These are phyloP conservation scores for Geotrichum reessii DNA, from an alignment of 1,139 yeast genomes.

Conservation along the genomic window DNA sequence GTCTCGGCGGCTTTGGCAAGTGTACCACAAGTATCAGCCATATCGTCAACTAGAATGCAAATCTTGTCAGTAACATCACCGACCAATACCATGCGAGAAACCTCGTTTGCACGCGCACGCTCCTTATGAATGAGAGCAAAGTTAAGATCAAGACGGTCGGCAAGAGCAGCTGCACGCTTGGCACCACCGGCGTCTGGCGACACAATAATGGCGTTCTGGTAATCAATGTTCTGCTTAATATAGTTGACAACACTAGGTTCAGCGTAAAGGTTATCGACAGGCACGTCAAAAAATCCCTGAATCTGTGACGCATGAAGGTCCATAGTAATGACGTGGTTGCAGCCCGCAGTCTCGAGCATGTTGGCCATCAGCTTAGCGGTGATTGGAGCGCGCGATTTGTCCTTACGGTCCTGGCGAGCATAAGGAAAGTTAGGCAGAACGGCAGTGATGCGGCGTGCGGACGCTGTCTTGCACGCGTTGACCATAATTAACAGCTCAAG, in stretches of 20 bases:
- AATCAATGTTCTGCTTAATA: constrained; percentile 66
- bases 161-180: constrained; percentile 84
- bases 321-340: constrained; percentile 95
- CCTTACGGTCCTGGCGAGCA: constrained; percentile 96
- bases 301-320: constrained; percentile 96
- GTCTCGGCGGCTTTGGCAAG: constrained; percentile 94
- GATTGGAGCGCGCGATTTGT: constrained; percentile 93
- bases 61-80: constrained; percentile 89
- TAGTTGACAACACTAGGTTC: constrained; percentile 91
- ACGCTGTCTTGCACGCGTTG: constrained; percentile 92
- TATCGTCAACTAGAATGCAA: constrained; percentile 90
- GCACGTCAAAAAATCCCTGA: constrained; percentile 93
- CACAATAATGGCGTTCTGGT: constrained; percentile 70
- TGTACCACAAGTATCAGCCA: constrained; percentile 99
- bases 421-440: constrained; percentile 95
- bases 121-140: constrained; percentile 97
- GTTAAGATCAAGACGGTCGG: constrained; percentile 85
- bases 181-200: constrained; percentile 99
- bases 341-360: constrained; percentile 91
- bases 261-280: constrained; percentile 93
- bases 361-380: constrained; percentile 96
- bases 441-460: constrained; percentile 92
- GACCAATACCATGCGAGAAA: constrained; percentile 88
- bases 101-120: constrained; percentile 92
- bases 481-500: constrained; percentile 86